These are phyloP conservation scores for Ceratocystis diversiconidia DNA, from an alignment of 2,329 filamentous ascomycete species.

Conservation along the genomic window DNA sequence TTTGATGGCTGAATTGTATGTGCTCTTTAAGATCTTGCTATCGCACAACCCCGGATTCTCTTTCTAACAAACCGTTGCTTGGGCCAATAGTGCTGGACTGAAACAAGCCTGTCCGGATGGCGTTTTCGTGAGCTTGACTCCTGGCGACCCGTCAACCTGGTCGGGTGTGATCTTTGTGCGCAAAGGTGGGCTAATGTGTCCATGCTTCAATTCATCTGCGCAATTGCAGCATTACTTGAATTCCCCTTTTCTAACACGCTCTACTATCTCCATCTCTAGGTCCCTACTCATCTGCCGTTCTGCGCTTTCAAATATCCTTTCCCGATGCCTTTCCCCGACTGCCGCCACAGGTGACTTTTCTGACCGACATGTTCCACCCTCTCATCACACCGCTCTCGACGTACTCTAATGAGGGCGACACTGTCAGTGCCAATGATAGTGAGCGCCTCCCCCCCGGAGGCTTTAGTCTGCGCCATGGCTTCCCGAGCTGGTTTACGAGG, in stretches of 20 bases:
- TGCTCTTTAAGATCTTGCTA: background rate
- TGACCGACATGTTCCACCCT: constrained; percentile 88
- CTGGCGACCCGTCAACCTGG: constrained; percentile 71
- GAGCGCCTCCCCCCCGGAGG: constrained; percentile 75
- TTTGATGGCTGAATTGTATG: constrained; percentile 66
- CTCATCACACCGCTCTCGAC: constrained; percentile 86
- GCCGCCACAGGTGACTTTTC: constrained; percentile 75
- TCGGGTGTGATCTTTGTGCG: constrained; percentile 83
- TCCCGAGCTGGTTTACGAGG: constrained; percentile 75
- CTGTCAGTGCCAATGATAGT: constrained; percentile 69
- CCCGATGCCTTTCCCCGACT: constrained; percentile 63
- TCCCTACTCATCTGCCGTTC: constrained; percentile 72
- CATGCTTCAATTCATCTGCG: background rate
- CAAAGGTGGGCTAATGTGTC: constrained; percentile 46
- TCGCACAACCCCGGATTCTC: background rate
- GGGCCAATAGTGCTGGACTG: constrained; percentile 52
- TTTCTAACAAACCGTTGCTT: background rate
- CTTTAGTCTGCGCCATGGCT: constrained; percentile 81
- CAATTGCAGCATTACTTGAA: background rate
- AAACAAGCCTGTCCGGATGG: constrained; percentile 74
- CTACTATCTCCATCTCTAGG: constrained; percentile 35
- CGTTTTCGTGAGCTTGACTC: constrained; percentile 71
- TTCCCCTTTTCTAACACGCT: background rate
- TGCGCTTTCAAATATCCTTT: constrained; percentile 84
- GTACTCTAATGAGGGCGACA: constrained; percentile 61